A percentile compares a stretch with the other conserved stretches of the same genome.
phyloP scores from a whole-genome alignment of 1,284 basidiomycete genomes.

The Pyrrhoderma noxium region DNA sequence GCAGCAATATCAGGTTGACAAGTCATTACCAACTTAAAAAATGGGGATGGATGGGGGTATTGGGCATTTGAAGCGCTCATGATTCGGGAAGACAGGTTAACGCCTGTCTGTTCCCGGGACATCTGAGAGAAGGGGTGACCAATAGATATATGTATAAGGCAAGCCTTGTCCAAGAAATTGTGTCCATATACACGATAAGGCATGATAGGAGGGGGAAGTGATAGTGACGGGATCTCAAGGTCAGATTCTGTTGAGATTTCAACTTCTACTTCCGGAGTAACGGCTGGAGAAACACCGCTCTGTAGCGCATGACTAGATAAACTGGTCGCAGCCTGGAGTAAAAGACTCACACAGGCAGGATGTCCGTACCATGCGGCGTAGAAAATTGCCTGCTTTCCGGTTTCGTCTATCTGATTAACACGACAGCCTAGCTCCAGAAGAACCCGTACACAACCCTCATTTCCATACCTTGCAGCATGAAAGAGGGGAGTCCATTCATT shows the following conservation, averaged over 20 bases:
- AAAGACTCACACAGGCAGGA: conserved; percentile 65
- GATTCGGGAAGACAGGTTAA: conserved; percentile 62
- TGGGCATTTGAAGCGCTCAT: conserved; percentile 52
- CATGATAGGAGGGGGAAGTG: conserved; percentile 96
- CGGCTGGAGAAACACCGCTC: conserved; percentile 23
- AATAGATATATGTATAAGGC: conserved; percentile 82
- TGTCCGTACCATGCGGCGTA: conserved; percentile 99
- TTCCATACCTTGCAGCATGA: conserved; percentile 90
- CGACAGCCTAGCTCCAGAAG: conserved; percentile 77
- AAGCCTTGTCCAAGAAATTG: conserved; percentile 85
- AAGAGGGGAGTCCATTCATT: conserved; percentile 98
- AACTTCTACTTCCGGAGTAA: conserved; percentile 27
- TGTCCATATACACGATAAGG: conserved; percentile 89
- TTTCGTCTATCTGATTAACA: conserved; percentile 75
- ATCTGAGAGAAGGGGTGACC: conserved; percentile 45
- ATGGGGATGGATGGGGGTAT: conserved; percentile 65
- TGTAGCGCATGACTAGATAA: conserved; percentile 21
- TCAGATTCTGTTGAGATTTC: conserved; percentile 53
- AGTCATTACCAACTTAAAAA: conserved; percentile 93
- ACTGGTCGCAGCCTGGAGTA: conserved; percentile 47
- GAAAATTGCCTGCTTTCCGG: conserved; percentile 81
- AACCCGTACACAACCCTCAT: conserved; percentile 66
- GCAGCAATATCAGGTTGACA: conserved; percentile 72
- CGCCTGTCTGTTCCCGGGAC: conserved; percentile 33
- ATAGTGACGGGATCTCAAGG: conserved; percentile 91